Evolutionary conservation across 2,329 filamentous ascomycete species (phyloP).

Genomic region (Aspergillus pseudoglaucus): DNA sequence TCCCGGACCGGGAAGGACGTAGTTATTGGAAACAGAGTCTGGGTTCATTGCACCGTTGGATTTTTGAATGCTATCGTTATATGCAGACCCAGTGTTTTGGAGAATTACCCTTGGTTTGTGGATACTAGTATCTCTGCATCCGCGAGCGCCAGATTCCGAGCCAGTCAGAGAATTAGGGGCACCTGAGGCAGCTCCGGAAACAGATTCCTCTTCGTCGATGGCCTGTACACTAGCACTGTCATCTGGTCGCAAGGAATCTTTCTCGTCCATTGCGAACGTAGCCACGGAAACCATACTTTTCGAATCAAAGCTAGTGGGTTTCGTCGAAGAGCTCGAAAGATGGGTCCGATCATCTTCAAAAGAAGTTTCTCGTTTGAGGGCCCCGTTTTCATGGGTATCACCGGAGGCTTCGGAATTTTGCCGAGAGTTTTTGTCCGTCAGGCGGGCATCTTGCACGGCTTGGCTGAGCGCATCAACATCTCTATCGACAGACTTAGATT

Average conservation of each 20-base stretch:
- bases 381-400: conserved; percentile 22
- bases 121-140: conserved; percentile 19
- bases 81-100: conserved; percentile 21
- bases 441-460: conserved; percentile 27
- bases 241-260: conserved; percentile 88
- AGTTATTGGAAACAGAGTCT: conserved; percentile 31
- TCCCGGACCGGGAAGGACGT: conserved; percentile 23
- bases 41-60: conserved; percentile 19
- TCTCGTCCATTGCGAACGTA: conserved; percentile 94
- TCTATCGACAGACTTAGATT: conserved; percentile 15
- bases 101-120: conserved; percentile 24
- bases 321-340: conserved; percentile 59
- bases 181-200: conserved; percentile 69
- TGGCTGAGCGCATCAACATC: conserved; percentile 25
- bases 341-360: conserved; percentile 45
- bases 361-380: conserved; percentile 30
- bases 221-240: conserved; percentile 92
- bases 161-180: conserved; percentile 70
- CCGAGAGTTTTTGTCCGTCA: conserved; percentile 22
- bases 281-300: conserved; percentile 93
- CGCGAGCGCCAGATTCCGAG: conserved; percentile 62
- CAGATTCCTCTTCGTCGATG: conserved; percentile 80
- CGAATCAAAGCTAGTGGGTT: conserved; percentile 83
- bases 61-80: conserved; percentile 19
- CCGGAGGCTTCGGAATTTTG: conserved; percentile 20